Evolutionary conservation across 1,139 yeast genomes (phyloP), one percentile per base, ranked within the genome.

Genomic region (Pichia sp.): DNA sequence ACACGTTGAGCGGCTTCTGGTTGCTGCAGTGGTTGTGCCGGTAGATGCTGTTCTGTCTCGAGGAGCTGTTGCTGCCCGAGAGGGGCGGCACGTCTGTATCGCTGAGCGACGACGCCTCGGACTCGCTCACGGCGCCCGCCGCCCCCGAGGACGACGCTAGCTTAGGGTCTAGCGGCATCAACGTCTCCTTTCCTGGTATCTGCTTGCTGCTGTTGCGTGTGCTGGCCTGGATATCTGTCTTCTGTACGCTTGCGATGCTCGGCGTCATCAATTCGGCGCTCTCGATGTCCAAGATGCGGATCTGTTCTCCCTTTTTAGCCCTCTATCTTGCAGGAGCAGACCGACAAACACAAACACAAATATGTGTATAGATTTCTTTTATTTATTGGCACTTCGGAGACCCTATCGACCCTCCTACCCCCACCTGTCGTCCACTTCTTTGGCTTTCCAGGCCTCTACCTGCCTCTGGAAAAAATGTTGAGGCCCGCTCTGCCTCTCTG

Each of bases 11-110:
- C 2, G 70, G 67, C 50, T 67, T 67, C 11, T 70, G 68, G 47
- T 69, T 67, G 36, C 61, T 72, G 52, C 76, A 72, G 60, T 67
- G 76, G 45, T 62, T 62, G 49, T 67, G 70, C 11, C 59, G 54
- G 48, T 67, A 67, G 7, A 65, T 62, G 10, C 64, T 63, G 36
- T 60, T 59, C 41, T 57, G 56, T n/a, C 62, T 54, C 16, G 64
- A 58, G 1, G 60, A 47, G 13, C 30, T 34, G 31, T 31, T 49
- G 13, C 36, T 29, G 36, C 36, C 36, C 36, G 36, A 32, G 26
- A 23, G 26, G 36, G 36, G 36, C 13, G 7, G n/a, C 15, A n/a
- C 15, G 34, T 48, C 41, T 11, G 31, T 36, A n/a, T 49, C 52
- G 42, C 49, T 51, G 11, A 52, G 10, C 16, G 54, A 48, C n/a